Evolutionary conservation across 805 yeast genomes (phyloP).

Genomic region (Diddensiella caesifluorescens): DNA sequence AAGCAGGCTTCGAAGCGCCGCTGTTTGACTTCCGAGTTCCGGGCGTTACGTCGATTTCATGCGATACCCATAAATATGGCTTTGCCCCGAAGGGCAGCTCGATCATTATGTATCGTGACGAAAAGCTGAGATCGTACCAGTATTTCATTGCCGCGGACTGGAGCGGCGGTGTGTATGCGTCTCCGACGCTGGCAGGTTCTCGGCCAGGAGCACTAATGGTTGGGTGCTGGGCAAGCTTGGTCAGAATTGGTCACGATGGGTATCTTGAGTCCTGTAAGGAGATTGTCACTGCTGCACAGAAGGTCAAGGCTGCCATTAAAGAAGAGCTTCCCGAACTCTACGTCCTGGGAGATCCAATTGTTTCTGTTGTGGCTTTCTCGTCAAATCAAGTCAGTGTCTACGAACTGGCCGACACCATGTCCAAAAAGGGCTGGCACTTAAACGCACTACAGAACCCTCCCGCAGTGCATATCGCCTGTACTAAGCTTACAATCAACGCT

Average conservation of each 20-base stretch:
- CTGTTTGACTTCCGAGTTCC: constrained; percentile 79
- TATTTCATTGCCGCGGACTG: constrained; percentile 79
- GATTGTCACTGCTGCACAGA: constrained; percentile 61
- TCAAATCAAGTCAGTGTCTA: constrained; percentile 63
- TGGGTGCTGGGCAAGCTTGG: constrained; percentile 97
- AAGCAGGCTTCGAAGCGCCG: constrained; percentile 43
- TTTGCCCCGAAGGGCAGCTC: constrained; percentile 98
- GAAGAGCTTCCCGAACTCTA: constrained; percentile 49
- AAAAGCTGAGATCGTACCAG: constrained; percentile 67
- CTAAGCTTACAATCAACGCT: constrained; percentile 59
- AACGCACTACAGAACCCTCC: constrained; percentile 83
- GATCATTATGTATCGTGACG: constrained; percentile 77
- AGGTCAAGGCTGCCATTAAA: constrained; percentile 45
- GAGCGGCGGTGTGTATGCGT: constrained; percentile 94
- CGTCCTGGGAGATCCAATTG: constrained; percentile 79
- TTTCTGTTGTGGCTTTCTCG: constrained; percentile 76
- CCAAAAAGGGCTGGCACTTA: constrained; percentile 80
- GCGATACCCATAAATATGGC: constrained; percentile 98
- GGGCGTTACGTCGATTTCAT: constrained; percentile 94
- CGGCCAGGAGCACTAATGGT: constrained; percentile 96
- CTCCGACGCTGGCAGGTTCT: constrained; percentile 95
- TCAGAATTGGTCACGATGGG: constrained; percentile 79
- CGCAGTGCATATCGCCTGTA: constrained; percentile 86
- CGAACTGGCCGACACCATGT: constrained; percentile 66
- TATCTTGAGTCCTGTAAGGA: constrained; percentile 60